A percentile compares a stretch with the other conserved stretches of the same genome.
Evolutionary conservation across 768 basidiomycete species (phyloP).

Genomic region (Lentinus brumalis): DNA sequence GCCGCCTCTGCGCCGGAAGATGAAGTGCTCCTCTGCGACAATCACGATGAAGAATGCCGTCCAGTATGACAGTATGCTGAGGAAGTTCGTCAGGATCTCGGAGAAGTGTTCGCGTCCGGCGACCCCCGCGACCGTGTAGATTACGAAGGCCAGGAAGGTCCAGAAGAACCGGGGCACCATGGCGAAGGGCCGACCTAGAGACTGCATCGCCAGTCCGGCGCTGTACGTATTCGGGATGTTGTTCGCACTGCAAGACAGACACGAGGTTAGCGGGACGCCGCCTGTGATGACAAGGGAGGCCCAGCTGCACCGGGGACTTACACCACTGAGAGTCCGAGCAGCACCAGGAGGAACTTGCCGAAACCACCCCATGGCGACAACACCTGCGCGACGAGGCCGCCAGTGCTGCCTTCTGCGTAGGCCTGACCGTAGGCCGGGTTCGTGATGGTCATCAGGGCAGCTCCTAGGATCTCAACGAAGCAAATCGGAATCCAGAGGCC

Average conservation of each 20-base stretch:
- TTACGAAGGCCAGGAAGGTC: slow-evolving; percentile 41
- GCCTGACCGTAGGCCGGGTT: slow-evolving; percentile 39
- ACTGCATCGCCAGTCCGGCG: slow-evolving; percentile 47
- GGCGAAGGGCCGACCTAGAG: slow-evolving; percentile 43
- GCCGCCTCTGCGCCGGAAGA: slow-evolving; percentile 46
- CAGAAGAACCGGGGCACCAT: slow-evolving; percentile 43
- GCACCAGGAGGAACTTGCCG: slow-evolving; percentile 48
- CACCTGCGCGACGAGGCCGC: slow-evolving; percentile 47
- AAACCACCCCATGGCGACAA: slow-evolving; percentile 42
- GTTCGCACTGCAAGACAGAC: slow-evolving; percentile 39
- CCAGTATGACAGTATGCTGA: slow-evolving; percentile 48
- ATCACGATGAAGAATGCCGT: slow-evolving; percentile 50
- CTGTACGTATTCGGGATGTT: slow-evolving; percentile 51
- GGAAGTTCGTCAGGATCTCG: slow-evolving; percentile 43
- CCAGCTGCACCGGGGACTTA: slow-evolving; percentile 7
- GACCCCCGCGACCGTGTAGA: slow-evolving; percentile 50
- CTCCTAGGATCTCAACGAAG: slow-evolving; percentile 52
- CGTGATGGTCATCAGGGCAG: slow-evolving; percentile 43
- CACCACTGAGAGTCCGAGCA: slow-evolving; percentile 47
- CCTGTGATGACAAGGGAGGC: too few species aligned
- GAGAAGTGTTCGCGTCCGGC: slow-evolving; percentile 49
- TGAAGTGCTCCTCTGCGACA: slow-evolving; percentile 51
- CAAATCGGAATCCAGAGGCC: slow-evolving; percentile 51
- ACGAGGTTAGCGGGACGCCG: not conserved
- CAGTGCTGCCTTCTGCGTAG: slow-evolving; percentile 41